phyloP scores from a whole-genome alignment of 1,284 basidiomycete genomes.

The Hymenochaete sp. region DNA sequence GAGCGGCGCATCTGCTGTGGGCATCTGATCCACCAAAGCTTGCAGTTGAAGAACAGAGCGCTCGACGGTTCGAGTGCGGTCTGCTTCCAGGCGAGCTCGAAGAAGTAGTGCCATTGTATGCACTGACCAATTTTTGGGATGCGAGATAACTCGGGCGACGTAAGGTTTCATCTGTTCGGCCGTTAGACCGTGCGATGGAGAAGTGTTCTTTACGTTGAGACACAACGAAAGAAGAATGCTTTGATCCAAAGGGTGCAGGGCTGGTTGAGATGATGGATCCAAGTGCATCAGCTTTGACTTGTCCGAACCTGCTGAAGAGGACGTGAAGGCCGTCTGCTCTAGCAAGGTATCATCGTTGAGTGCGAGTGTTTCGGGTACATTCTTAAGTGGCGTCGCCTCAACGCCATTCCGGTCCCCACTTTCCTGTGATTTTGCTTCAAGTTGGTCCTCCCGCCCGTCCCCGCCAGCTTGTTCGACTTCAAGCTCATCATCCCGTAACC shows the following conservation, averaged over 20 bases:
- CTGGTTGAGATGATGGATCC: slow-evolving; percentile 77
- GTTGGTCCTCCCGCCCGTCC: too few species aligned
- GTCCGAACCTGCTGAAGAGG: slow-evolving; percentile 37
- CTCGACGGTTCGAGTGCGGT: slow-evolving; percentile 84
- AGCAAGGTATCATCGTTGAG: slow-evolving; percentile 96
- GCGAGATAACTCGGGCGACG: slow-evolving; percentile 74
- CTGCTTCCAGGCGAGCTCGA: slow-evolving; percentile 80
- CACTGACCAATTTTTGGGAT: slow-evolving; percentile 88
- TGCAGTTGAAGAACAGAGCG: slow-evolving; percentile 84
- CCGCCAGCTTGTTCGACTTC: slow-evolving; percentile 5
- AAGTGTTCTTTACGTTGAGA: slow-evolving; percentile 82
- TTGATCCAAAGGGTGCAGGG: slow-evolving; percentile 86
- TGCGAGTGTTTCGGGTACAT: slow-evolving; percentile 67
- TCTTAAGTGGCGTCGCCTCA: too few species aligned
- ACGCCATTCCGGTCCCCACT: slow-evolving; percentile 17
- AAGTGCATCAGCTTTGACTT: slow-evolving; percentile 50
- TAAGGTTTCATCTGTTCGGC: slow-evolving; percentile 87
- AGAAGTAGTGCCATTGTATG: slow-evolving; percentile 92
- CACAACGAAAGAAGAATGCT: slow-evolving; percentile 84
- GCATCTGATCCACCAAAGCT: slow-evolving; percentile 92
- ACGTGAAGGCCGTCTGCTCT: slow-evolving; percentile 89
- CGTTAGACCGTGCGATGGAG: slow-evolving; percentile 81
- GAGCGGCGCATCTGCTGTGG: slow-evolving; percentile 64
- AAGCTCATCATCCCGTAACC: slow-evolving; percentile 30
- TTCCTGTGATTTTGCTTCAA: too few species aligned